A percentile compares a stretch with the other conserved stretches of the same genome.
Evolutionary conservation across 2,329 filamentous ascomycete genomes (phyloP).

Genomic region (Microthyrium microscopicum): DNA sequence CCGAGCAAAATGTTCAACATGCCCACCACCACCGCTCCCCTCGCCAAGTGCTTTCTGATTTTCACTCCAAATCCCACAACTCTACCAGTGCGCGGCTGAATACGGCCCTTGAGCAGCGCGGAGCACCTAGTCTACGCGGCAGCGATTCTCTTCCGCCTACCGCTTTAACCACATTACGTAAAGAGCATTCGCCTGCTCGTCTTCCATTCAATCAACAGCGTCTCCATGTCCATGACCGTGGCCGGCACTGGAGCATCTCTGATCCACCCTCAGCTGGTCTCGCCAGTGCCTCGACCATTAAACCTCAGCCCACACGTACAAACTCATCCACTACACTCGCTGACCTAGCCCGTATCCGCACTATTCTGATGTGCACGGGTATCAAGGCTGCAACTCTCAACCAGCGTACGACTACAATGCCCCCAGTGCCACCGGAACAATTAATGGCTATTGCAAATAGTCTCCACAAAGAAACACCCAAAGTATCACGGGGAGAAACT

Average conservation of each 20-base stretch:
- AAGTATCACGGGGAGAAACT: constrained; percentile 33
- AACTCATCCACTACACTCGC: constrained; percentile 13
- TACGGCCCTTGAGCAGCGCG: too few species aligned
- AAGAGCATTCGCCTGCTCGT: too few species aligned
- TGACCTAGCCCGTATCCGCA: constrained; percentile 66
- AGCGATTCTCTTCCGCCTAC: neutral
- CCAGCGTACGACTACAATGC: constrained; percentile 40
- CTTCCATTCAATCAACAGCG: too few species aligned
- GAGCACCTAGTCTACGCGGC: too few species aligned
- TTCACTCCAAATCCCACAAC: too few species aligned
- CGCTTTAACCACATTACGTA: constrained; percentile 4
- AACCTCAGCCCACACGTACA: constrained; percentile 1
- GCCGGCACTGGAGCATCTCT: constrained; percentile 42
- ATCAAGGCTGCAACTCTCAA: constrained; percentile 64
- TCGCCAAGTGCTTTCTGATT: too few species aligned
- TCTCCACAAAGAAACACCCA: constrained; percentile 27
- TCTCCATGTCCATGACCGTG: constrained; percentile 24
- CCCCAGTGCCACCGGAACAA: constrained; percentile 17
- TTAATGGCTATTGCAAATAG: constrained; percentile 25
- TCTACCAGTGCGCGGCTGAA: too few species aligned
- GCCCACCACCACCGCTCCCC: too few species aligned
- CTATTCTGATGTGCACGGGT: constrained; percentile 67
- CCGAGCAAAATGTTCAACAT: too few species aligned
- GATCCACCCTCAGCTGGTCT: too few species aligned
- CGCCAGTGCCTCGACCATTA: too few species aligned